Conservation (phyloP, 352 stramenopile genomes). For the Phytopythium oedochilum region DNA sequence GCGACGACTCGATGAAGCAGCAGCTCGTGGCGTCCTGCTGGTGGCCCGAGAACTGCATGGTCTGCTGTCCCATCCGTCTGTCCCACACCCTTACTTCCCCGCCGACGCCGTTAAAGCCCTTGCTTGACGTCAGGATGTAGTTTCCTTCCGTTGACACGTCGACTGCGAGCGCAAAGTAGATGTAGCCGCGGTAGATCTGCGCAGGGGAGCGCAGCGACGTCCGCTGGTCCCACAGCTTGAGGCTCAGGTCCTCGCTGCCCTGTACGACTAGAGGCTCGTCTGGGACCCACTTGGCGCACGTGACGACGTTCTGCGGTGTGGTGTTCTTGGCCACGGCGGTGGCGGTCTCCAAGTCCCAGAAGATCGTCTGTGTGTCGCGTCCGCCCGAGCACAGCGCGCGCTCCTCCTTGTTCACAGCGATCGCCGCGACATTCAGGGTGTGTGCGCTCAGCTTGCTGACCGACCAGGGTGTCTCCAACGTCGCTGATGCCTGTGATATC, state of each 20-base stretch:
- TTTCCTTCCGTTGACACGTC: slow-evolving; percentile 39
- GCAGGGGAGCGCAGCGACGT: slow-evolving; percentile 35
- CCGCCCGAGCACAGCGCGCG: slow-evolving; percentile 67
- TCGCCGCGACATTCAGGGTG: slow-evolving; percentile 65
- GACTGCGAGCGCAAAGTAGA: slow-evolving; percentile 79
- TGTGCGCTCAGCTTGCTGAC: slow-evolving; percentile 35
- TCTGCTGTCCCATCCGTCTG: slow-evolving; percentile 51
- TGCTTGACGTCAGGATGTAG: slow-evolving; percentile 80
- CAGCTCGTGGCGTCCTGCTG: slow-evolving; percentile 75
- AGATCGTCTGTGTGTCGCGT: slow-evolving; percentile 74
- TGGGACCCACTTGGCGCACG: slow-evolving; percentile 79
- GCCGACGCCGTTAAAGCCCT: slow-evolving; percentile 81
- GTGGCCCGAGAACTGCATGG: slow-evolving; percentile 55
- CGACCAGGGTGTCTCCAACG: slow-evolving; percentile 5
- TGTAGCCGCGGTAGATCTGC: slow-evolving; percentile 60
- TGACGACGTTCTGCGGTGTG: slow-evolving; percentile 81
- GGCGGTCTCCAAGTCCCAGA: slow-evolving; percentile 67
- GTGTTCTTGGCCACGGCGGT: slow-evolving; percentile 52
- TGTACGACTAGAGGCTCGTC: slow-evolving; percentile 55
- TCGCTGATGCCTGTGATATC: slow-evolving; percentile 24
- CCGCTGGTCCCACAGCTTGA: slow-evolving; percentile 78
- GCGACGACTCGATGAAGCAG: slow-evolving; percentile 40
- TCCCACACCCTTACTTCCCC: slow-evolving; percentile 80
- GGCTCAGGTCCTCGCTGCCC: slow-evolving; percentile 74
- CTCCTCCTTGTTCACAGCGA: slow-evolving; percentile 49